A percentile compares a stretch with the other conserved stretches of the same genome.
Conservation (phyloP, 352 stramenopile species). For the Peronospora belbahrii region DNA sequence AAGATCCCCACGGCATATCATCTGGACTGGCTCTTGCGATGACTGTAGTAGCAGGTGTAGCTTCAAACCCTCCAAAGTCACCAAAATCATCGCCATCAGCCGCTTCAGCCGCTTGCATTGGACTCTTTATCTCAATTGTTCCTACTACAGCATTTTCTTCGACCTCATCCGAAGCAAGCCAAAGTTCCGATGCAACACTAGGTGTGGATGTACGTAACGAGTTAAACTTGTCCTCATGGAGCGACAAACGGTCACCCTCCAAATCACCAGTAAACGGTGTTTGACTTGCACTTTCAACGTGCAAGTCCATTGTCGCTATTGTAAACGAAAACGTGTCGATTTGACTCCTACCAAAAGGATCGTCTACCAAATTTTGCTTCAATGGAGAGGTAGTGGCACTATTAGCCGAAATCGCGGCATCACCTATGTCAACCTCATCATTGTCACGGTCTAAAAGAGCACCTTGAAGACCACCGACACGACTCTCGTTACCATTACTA, state of each 20-base stretch:
- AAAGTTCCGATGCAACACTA: background rate
- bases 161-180: background rate
- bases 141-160: background rate
- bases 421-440: slow-evolving; percentile 1
- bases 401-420: background rate
- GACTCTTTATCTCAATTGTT: background rate
- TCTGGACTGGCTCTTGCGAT: slow-evolving; percentile 3
- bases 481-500: slow-evolving; percentile 3
- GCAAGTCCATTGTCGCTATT: background rate
- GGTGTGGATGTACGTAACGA: background rate
- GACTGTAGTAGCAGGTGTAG: background rate
- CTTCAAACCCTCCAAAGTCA: slow-evolving; percentile 27
- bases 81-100: slow-evolving; percentile 34
- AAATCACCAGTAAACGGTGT: background rate
- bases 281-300: background rate
- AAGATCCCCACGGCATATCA: slow-evolving; percentile 9
- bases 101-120: background rate
- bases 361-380: background rate
- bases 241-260: background rate
- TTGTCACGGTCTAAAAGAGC: slow-evolving; percentile 2
- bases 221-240: background rate
- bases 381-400: slow-evolving; percentile 1
- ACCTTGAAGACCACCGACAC: slow-evolving; percentile 1
- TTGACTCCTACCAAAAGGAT: background rate
- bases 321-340: background rate